Conservation (phyloP, 352 stramenopile genomes). For the Globisporangium heterothallicum region DNA sequence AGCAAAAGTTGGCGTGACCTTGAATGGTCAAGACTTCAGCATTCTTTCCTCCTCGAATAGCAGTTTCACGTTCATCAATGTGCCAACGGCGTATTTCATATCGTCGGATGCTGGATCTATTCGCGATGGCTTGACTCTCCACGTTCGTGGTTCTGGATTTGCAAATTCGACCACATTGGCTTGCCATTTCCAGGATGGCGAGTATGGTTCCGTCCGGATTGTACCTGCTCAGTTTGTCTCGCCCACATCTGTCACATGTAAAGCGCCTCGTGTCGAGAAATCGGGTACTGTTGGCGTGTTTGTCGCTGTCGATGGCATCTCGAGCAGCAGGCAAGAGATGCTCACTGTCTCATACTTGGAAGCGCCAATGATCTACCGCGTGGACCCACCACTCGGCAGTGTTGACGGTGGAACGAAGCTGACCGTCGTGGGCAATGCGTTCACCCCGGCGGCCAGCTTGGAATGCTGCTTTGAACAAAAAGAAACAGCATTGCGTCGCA, state of each 20-base stretch:
- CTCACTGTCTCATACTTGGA: constrained; percentile 31
- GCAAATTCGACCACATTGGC: constrained; percentile 13
- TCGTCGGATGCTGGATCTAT: constrained; percentile 26
- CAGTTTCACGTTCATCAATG: constrained; percentile 40
- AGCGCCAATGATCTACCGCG: constrained; percentile 21
- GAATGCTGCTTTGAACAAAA: constrained; percentile 47
- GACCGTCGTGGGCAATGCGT: constrained; percentile 38
- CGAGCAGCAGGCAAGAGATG: constrained; percentile 12
- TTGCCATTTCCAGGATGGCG: constrained; percentile 25
- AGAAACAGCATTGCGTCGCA: background rate
- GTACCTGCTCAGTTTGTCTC: constrained; percentile 18
- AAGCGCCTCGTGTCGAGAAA: constrained; percentile 10
- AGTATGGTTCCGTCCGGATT: background rate
- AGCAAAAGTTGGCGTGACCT: constrained; percentile 38
- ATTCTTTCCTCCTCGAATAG: constrained; percentile 5
- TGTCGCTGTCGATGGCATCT: constrained; percentile 26
- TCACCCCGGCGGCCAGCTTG: constrained; percentile 27
- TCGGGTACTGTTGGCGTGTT: constrained; percentile 16
- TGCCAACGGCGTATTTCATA: constrained; percentile 46
- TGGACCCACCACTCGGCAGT: constrained; percentile 44
- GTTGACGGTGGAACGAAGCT: constrained; percentile 23
- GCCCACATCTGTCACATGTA: constrained; percentile 15
- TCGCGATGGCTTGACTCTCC: constrained; percentile 26
- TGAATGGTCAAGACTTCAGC: constrained; percentile 69
- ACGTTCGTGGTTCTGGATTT: constrained; percentile 26